Evolutionary conservation across 1,139 yeast genomes (phyloP).

Genomic region (Entelexis sorbosivorans): DNA sequence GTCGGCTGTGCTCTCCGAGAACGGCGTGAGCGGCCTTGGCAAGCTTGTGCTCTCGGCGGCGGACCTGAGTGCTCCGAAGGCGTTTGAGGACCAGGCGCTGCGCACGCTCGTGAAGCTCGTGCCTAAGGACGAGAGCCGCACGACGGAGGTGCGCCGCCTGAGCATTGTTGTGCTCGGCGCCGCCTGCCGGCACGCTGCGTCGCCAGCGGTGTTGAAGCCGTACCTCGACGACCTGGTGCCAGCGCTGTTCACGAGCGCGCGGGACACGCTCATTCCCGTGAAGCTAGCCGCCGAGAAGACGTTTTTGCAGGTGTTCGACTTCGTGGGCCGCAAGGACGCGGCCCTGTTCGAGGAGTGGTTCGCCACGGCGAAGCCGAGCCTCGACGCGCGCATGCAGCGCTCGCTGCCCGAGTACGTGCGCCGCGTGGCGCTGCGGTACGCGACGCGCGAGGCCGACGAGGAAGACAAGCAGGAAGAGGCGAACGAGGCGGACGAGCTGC

Average conservation of each 20-base stretch:
- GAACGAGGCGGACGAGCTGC: conserved; percentile 16
- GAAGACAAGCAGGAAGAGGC: conserved; percentile 48
- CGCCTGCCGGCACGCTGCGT: conserved; percentile 43
- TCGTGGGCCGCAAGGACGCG: conserved; percentile 61
- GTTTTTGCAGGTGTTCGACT: conserved; percentile 56
- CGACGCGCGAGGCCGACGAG: conserved; percentile 65
- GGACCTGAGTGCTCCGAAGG: conserved; percentile 11
- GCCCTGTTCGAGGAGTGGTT: conserved; percentile 53
- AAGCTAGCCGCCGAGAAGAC: conserved; percentile 93
- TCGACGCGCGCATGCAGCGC: conserved; percentile 43
- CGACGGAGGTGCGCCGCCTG: conserved; percentile 72
- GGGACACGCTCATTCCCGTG: conserved; percentile 80
- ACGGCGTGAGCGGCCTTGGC: conserved; percentile 74
- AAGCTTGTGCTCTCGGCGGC: conserved; percentile 45
- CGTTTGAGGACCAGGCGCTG: conserved; percentile 32
- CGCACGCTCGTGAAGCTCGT: conserved; percentile 43
- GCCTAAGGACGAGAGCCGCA: conserved; percentile 46
- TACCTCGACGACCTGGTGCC: conserved; percentile 53
- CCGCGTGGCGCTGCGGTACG: conserved; percentile 77
- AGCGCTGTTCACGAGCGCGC: conserved; percentile 66
- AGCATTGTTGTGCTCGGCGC: conserved; percentile 70
- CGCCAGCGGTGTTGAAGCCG: conserved; percentile 42
- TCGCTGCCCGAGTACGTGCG: conserved; percentile 79
- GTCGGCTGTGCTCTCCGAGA: conserved; percentile 45
- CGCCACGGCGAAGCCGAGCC: conserved; percentile 19